These are phyloP conservation scores for Calonectria pseudoreteaudii DNA, from an alignment of 2,329 filamentous ascomycete genomes.

Conservation along the genomic window DNA sequence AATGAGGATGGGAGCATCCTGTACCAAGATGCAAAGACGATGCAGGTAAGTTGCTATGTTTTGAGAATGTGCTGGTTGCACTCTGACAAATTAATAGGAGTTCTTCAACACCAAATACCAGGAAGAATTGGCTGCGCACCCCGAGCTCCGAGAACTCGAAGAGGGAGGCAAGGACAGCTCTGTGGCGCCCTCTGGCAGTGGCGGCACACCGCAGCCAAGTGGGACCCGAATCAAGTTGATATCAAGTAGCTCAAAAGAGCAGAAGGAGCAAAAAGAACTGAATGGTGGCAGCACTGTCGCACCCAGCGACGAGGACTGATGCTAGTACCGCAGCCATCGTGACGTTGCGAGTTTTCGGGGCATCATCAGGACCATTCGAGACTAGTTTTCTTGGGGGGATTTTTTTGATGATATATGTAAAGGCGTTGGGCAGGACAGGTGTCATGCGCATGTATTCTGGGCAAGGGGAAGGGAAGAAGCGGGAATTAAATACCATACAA, in stretches of 20 bases:
- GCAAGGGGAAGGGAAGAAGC: constrained; percentile 37
- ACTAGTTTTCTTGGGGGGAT: constrained; percentile 32
- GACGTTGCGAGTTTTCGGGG: constrained; percentile 14
- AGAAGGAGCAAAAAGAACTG: constrained; percentile 48
- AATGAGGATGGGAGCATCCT: constrained; percentile 96
- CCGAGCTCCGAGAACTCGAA: constrained; percentile 68
- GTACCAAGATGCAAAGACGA: constrained; percentile 91
- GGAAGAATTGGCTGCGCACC: constrained; percentile 64
- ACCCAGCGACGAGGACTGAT: constrained; percentile 67
- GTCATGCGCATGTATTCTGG: constrained; percentile 42
- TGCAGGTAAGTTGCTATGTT: constrained; percentile 73
- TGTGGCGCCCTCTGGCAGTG: constrained; percentile 65
- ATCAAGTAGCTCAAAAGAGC: constrained; percentile 52
- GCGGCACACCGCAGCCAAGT: constrained; percentile 74
- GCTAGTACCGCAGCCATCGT: constrained; percentile 12
- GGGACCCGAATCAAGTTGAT: constrained; percentile 79
- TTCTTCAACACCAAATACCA: constrained; percentile 67
- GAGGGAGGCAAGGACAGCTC: constrained; percentile 55
- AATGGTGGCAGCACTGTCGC: constrained; percentile 54
- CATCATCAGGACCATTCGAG: constrained; percentile 25
- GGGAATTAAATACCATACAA: constrained; percentile 44
- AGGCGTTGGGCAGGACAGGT: constrained; percentile 44
- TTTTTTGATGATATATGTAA: constrained; percentile 49
- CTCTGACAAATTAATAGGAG: constrained; percentile 59
- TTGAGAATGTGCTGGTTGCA: neutral